Base-by-base conservation (phyloP, 2,329 filamentous ascomycete species). In the Leptographium procerum region DNA sequence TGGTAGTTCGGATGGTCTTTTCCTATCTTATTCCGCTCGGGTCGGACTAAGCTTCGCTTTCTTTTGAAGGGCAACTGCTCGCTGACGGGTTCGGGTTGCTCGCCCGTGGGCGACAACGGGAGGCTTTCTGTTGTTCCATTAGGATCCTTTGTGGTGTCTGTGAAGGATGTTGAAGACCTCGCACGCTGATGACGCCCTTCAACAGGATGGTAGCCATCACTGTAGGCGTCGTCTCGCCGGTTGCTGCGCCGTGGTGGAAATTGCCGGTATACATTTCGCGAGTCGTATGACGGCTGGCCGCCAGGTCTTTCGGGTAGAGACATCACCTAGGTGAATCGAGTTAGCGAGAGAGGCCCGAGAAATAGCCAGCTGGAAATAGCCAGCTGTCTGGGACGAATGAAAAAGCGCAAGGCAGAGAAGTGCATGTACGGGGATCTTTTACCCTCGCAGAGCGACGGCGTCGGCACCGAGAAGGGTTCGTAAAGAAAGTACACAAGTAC, bases 1-100 rank as follows among this genome's bases (percentile, higher is more conserved):
- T 96, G 83, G 69, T 96, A 99, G 71, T 97, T 95, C 16, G 91
- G 91, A 69, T 97, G 91, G 65, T 91, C 88, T 63, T 81, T 85
- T 65, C 91, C 88, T 65, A 95, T 89, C 65, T 88, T 84, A 67
- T 87, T 87, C 64, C 94, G 84, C 73, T 99, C 94, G 1, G 94
- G 94, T 61, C 88, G 82, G 68, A 99, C 86, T 63, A 99, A 77
- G 71, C 89, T 96, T 69, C 88, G 85, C 73, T 97, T 97, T 65
- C 91, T 84, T 61, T 74, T 69, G 61, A 82, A 70, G 56, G 29
- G 43, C n/a, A 4, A 3, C 24, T 24, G 26, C 14, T 34, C 34
- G 36, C 36, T 28, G 10, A 66, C 61, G 70, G 68, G 56, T 71
- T 53, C 62, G 53, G 60, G 60, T 55, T 59, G 65, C 40, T 73